These are phyloP conservation scores for Chimonanthus salicifolius DNA, from an alignment of 164 flowering plant genomes.

Conservation along the genomic window DNA sequence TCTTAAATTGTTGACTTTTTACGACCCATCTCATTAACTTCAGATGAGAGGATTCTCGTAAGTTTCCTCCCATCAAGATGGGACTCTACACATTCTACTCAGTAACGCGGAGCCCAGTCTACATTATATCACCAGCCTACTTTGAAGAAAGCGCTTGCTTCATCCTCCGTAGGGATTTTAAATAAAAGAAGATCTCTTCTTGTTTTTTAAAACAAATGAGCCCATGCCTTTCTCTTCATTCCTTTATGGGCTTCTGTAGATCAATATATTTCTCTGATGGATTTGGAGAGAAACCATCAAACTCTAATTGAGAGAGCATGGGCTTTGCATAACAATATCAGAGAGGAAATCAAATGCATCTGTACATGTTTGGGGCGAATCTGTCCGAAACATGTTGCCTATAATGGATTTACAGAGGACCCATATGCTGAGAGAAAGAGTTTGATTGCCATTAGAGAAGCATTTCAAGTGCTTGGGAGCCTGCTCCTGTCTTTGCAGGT, in stretches of 20 bases:
- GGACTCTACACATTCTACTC: no score
- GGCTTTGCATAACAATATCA: constrained; percentile 15
- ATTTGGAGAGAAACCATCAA: constrained; percentile 7
- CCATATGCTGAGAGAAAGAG: constrained; percentile 19
- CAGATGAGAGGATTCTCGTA: no score
- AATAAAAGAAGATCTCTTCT: not conserved
- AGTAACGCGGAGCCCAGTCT: no score
- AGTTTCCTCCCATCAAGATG: no score
- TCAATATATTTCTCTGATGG: not conserved
- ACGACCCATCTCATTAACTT: no score
- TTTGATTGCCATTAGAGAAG: constrained; percentile 22
- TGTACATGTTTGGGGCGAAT: constrained; percentile 9
- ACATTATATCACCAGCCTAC: no score
- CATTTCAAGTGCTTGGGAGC: constrained; percentile 16
- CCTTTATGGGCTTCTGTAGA: not conserved
- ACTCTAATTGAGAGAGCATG: constrained; percentile 22
- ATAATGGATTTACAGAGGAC: constrained; percentile 14
- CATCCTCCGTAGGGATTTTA: no score
- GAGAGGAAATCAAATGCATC: constrained; percentile 14
- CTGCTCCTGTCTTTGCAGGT: constrained; percentile 15
- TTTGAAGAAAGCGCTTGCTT: no score
- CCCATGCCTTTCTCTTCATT: not conserved
- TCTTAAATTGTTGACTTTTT: no score
- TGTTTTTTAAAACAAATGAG: not conserved
- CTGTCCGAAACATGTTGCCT: constrained; percentile 7